phyloP scores from a whole-genome alignment of 306 rosid species.

The Acmispon strigosus region DNA sequence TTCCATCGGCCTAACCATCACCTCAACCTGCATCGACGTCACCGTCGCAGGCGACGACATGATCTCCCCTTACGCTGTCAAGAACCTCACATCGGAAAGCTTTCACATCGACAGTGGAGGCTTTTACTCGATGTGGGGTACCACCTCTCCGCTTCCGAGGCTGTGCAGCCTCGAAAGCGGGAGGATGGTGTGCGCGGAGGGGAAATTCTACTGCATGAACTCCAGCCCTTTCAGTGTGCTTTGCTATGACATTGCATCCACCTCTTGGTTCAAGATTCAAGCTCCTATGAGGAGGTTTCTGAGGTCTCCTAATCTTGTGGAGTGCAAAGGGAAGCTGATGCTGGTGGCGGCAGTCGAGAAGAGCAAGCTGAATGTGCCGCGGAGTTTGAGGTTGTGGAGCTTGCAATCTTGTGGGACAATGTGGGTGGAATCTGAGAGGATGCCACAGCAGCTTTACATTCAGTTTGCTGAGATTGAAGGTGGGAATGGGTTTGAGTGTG shows the following conservation, averaged over 20 bases:
- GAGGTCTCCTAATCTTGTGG: slow-evolving; percentile 66
- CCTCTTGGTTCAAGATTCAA: slow-evolving; percentile 77
- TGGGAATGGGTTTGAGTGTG: slow-evolving; percentile 70
- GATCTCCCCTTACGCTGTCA: slow-evolving; percentile 91
- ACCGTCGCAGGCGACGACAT: slow-evolving; percentile 86
- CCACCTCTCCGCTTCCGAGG: slow-evolving; percentile 60
- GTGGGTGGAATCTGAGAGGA: slow-evolving; percentile 91
- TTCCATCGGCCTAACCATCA: slow-evolving; percentile 60
- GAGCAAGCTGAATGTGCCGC: slow-evolving; percentile 82
- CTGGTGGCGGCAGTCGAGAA: slow-evolving; percentile 84
- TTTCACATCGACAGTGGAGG: slow-evolving; percentile 84
- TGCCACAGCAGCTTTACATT: slow-evolving; percentile 76
- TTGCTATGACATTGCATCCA: slow-evolving; percentile 45
- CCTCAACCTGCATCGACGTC: slow-evolving; percentile 59
- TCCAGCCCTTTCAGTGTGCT: slow-evolving; percentile 76
- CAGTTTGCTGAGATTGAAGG: slow-evolving; percentile 60
- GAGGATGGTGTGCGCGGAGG: slow-evolving; percentile 59
- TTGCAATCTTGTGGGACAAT: slow-evolving; percentile 68
- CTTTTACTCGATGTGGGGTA: slow-evolving; percentile 79
- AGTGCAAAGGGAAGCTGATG: slow-evolving; percentile 55
- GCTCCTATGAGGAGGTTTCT: slow-evolving; percentile 88
- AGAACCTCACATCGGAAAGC: slow-evolving; percentile 73
- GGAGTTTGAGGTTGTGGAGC: slow-evolving; percentile 79
- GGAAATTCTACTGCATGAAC: slow-evolving; percentile 81
- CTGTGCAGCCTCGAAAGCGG: slow-evolving; percentile 84